A percentile compares a stretch with the other conserved stretches of the same genome.
Evolutionary conservation across 106 monocot species (phyloP).

Genomic region (Dendrobium huoshanense): DNA sequence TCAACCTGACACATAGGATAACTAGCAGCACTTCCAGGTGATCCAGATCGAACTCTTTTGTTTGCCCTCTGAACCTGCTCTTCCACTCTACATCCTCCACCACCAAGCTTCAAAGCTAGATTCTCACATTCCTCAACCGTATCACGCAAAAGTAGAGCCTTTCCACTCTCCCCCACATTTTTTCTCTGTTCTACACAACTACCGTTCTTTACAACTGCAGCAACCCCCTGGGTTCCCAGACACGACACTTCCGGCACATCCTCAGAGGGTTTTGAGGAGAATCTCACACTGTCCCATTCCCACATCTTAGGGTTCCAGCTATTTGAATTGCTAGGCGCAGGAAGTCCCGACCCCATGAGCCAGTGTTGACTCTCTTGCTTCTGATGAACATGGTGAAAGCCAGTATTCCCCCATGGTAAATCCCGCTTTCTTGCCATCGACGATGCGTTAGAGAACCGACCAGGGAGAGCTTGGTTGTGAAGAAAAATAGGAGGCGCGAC

Average conservation of each 20-base stretch:
- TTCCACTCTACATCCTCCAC: slow-evolving; percentile 10
- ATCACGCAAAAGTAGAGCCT: not conserved
- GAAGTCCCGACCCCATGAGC: not conserved
- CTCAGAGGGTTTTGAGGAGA: slow-evolving; percentile 31
- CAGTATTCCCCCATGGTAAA: slow-evolving; percentile 34
- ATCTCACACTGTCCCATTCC: slow-evolving; percentile 45
- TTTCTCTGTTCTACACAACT: slow-evolving; percentile 2
- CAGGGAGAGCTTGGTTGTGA: slow-evolving; percentile 27
- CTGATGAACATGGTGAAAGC: slow-evolving; percentile 10
- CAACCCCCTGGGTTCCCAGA: slow-evolving; percentile 7
- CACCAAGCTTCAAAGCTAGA: slow-evolving; percentile 37
- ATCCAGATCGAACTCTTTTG: slow-evolving; percentile 53
- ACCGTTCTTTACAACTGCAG: not conserved
- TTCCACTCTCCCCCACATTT: slow-evolving; percentile 2
- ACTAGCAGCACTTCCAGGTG: slow-evolving; percentile 34
- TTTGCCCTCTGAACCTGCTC: slow-evolving; percentile 24
- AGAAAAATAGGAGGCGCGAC: slow-evolving; percentile 45
- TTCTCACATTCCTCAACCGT: slow-evolving; percentile 18
- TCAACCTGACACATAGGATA: slow-evolving; percentile 99
- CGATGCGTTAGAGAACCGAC: slow-evolving; percentile 30
- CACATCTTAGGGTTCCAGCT: slow-evolving; percentile 57
- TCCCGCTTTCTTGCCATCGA: slow-evolving; percentile 33
- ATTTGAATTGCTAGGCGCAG: not conserved
- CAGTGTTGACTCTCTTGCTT: slow-evolving; percentile 17
- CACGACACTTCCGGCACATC: slow-evolving; percentile 6